Evolutionary conservation across 2,329 filamentous ascomycete species (phyloP), one percentile per base, ranked within the genome.

Genomic region (Talaromyces sp.): DNA sequence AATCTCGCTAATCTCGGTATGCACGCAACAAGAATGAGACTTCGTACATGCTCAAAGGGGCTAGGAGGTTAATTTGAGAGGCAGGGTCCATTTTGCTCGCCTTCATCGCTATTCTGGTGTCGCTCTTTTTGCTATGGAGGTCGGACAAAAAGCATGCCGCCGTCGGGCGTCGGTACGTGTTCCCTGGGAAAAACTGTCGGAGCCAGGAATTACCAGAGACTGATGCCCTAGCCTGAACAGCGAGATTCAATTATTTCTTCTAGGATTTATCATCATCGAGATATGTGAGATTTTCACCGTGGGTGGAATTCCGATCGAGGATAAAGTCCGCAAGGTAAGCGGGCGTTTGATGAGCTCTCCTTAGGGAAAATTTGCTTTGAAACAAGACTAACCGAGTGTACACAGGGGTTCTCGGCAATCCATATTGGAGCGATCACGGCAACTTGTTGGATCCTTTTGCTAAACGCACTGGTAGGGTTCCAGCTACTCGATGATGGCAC

Each of bases 281-380:
- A 89, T 99, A 66, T 97, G 92, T 75, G 94, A 97, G 73, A 96
- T 99, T 67, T 97, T 99, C 76, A 92, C 91, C 0, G 86, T 97
- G 32, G 94, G 94, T 62, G 89, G 87, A 27, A 93, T 99, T 65
- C 91, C 93, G 2, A 76, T 97, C 17, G 78, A 83, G 61, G 76
- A 80, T 47, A 84, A 76, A 45, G 88, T 90, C 53, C 86, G 91
- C 57, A 76, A 77, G 69, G 70, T 82, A 89, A 65, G 91, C 9
- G 24, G 9, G 89, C 37, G n/a, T 44, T 43, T 36, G 35, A 33
- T 14, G 24, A 35, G 9, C 14, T 36, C 46, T 19, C 11, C 8
- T 29, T 13, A 3, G 8, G 8, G 13, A 10, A 11, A 8, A 13
- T 19, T 19, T 16, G 6, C 14, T 13, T 7, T 30, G 35, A 16